These are phyloP conservation scores for Mortierella sp. DNA, from an alignment of 371 early-diverging fungal genomes.

Conservation along the genomic window DNA sequence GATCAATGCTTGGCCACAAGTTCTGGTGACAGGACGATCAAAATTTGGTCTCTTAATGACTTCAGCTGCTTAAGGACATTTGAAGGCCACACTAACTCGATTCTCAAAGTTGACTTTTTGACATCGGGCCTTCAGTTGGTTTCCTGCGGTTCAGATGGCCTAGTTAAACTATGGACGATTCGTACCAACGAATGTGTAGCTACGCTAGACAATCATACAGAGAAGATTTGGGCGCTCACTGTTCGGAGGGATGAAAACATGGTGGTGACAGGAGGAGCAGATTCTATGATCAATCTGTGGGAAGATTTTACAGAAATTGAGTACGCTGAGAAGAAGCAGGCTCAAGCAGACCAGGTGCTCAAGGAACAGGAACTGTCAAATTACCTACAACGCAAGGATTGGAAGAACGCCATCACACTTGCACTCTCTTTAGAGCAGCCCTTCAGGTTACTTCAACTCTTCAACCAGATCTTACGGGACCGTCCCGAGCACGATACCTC, in stretches of 20 bases:
- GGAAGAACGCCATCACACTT: conserved; percentile 91
- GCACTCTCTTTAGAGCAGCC: conserved; percentile 94
- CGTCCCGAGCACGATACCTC: conserved; percentile 62
- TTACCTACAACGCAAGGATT: conserved; percentile 88
- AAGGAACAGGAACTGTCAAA: conserved; percentile 94
- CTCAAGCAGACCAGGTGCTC: conserved; percentile 77
- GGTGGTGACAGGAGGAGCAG: conserved; percentile 90
- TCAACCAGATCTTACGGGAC: conserved; percentile 74
- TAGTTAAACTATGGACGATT: conserved; percentile 96
- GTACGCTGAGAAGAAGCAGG: conserved; percentile 75
- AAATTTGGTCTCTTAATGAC: conserved; percentile 93
- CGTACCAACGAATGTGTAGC: conserved; percentile 88
- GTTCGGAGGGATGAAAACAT: conserved; percentile 79
- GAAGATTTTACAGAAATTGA: conserved; percentile 90
- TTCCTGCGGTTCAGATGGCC: conserved; percentile 91
- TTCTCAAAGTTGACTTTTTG: conserved; percentile 86
- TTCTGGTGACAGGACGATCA: conserved; percentile 94
- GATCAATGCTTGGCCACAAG: conserved; percentile 90
- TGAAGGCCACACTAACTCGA: conserved; percentile 97
- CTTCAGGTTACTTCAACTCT: conserved; percentile 79
- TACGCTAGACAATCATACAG: conserved; percentile 94
- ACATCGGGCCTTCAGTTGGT: conserved; percentile 90
- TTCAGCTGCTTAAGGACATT: conserved; percentile 91
- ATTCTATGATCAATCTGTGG: conserved; percentile 93
- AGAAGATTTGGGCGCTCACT: conserved; percentile 94